Percentiles rank a stretch among this genome's conserved stretches.
phyloP scores from a whole-genome alignment of 2,329 filamentous ascomycete genomes.

The Amphichorda felina region DNA sequence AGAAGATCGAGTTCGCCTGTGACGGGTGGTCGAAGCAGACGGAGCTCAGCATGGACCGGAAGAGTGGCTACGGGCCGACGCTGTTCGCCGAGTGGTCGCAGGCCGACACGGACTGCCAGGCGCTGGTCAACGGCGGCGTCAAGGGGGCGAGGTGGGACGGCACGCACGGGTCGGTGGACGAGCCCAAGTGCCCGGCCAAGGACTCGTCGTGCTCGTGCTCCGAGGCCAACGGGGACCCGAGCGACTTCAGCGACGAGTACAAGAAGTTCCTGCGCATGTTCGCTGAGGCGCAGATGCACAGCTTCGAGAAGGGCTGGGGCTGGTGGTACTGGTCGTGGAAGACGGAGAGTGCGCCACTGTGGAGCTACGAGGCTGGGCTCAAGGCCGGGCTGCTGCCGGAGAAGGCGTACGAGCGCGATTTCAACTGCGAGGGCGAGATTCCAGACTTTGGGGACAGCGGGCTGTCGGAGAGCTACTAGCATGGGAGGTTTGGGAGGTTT shows the following conservation, averaged over 20 bases:
- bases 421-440: slow-evolving; percentile 50
- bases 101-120: slow-evolving; percentile 89
- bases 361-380: slow-evolving; percentile 81
- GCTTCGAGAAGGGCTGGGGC: slow-evolving; percentile 85
- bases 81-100: slow-evolving; percentile 96
- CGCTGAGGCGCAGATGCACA: slow-evolving; percentile 90
- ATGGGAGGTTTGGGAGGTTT: not conserved
- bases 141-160: slow-evolving; percentile 88
- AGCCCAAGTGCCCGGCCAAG: slow-evolving; percentile 61
- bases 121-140: slow-evolving; percentile 79
- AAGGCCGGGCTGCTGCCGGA: slow-evolving; percentile 67
- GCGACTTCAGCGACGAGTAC: slow-evolving; percentile 58
- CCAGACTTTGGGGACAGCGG: slow-evolving; percentile 32
- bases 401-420: slow-evolving; percentile 60
- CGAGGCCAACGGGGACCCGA: slow-evolving; percentile 61
- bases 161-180: slow-evolving; percentile 60
- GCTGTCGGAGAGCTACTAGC: not conserved
- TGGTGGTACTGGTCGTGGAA: slow-evolving; percentile 99
- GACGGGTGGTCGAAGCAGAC: slow-evolving; percentile 76
- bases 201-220: slow-evolving; percentile 59
- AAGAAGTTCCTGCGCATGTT: slow-evolving; percentile 82
- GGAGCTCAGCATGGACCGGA: slow-evolving; percentile 55
- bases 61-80: slow-evolving; percentile 80
- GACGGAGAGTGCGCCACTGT: slow-evolving; percentile 75
- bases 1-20: slow-evolving; percentile 83